Percentiles rank a stretch among this genome's conserved stretches.
Evolutionary conservation across 2,329 filamentous ascomycete genomes (phyloP).

Genomic region (Berkeleyomyces basicola): DNA sequence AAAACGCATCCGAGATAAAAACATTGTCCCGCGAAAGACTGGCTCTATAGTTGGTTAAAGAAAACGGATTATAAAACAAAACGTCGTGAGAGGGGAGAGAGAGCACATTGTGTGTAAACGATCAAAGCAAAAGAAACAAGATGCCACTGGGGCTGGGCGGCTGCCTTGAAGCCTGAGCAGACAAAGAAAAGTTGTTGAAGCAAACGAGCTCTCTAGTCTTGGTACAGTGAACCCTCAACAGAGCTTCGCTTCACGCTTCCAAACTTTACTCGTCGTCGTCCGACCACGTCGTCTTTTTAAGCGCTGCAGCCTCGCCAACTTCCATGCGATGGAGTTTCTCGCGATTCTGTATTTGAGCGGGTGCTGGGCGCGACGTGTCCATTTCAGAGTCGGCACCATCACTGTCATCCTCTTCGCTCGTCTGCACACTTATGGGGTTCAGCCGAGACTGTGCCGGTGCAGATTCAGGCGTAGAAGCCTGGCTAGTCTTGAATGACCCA

Average conservation of each 20-base stretch:
- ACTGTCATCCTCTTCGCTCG: conserved; percentile 23
- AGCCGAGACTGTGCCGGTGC: not conserved
- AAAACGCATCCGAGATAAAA: not conserved
- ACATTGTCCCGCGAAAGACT: not conserved
- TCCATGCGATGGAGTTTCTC: conserved; percentile 44
- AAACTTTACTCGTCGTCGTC: conserved; percentile 23
- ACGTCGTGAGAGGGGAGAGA: not conserved
- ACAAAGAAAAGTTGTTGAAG: not conserved
- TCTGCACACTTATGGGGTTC: conserved; percentile 16
- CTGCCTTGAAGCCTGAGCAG: not conserved
- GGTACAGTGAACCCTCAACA: conserved; percentile 1
- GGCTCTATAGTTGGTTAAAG: not conserved
- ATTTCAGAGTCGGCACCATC: conserved; percentile 24
- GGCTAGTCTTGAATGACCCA: not conserved
- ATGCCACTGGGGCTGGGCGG: not conserved
- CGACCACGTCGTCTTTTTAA: conserved; percentile 26
- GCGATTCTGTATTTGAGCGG: conserved; percentile 30
- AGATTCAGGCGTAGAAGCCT: not conserved
- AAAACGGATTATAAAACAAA: not conserved
- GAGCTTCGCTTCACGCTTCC: not conserved
- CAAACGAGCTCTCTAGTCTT: not conserved
- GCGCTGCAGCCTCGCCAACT: conserved; percentile 37
- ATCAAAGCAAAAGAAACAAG: not conserved
- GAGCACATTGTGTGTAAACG: not conserved
- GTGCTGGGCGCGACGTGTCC: conserved; percentile 30